Evolutionary conservation across 2,329 filamentous ascomycete species (phyloP), one percentile per base, ranked within the genome.

Genomic region (Teratosphaeria destructans): DNA sequence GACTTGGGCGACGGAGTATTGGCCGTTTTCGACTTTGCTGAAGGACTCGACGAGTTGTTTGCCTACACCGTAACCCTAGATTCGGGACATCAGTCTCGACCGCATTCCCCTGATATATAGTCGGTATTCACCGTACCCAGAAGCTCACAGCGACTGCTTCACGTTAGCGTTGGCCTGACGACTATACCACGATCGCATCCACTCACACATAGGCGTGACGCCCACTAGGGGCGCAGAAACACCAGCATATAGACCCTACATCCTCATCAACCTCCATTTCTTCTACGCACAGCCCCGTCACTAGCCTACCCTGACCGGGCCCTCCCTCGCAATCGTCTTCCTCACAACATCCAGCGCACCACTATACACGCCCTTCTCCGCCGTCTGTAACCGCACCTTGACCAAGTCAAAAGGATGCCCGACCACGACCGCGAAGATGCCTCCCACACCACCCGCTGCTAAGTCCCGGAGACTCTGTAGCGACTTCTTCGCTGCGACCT

Each of bases 141-240:
- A 87, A 87, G 71, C 82, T 85, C 19, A 87, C 83, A 57, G 84
- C 84, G 68, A 86, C 82, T 85, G 62, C 55, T 29, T 57, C 12
- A 23, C 53, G 63, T 70, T 61, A 71, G 61, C 27, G 5, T 29
- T 26, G 27, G 34, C 47, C 4, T 53, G 7, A 19, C 49, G 7
- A 52, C 43, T 14, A n/a, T 49, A 35, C n/a, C 5, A 56, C 12
- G 63, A 47, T 56, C 43, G 16, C 29, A n/a, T 16, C 3, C 23
- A 84, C 92, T 77, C 83, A 96, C 92, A 99, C 94, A 99, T 99
- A 59, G 94, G 94, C 62, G 94, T 99, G 16, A 99, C 94, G 58
- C 94, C 94, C 10, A 96, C 89, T 63, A 99, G 78, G 53, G 94
- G 94, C 68, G 94, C 94, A 67, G 89, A 94, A 54, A 99, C 93